These are phyloP conservation scores for Entomortierella parvispora DNA, from an alignment of 192 early-diverging fungal genomes.

Conservation along the genomic window DNA sequence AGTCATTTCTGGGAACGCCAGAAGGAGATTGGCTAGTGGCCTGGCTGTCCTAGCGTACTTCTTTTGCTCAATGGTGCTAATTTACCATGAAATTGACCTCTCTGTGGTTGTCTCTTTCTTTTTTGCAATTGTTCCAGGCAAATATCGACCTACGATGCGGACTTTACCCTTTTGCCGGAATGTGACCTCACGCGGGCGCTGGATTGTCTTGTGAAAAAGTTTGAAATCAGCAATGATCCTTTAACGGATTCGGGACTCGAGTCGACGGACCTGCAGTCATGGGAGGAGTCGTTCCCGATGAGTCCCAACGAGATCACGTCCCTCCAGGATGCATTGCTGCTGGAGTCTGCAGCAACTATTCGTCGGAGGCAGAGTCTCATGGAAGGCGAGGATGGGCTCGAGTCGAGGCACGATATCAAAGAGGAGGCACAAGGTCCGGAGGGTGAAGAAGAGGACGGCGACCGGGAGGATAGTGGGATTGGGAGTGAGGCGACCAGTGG, in stretches of 20 bases:
- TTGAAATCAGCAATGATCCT: constrained; percentile 36
- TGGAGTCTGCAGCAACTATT: constrained; percentile 14
- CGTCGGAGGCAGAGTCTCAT: constrained; percentile 23
- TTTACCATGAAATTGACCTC: neutral
- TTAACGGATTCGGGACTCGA: constrained; percentile 26
- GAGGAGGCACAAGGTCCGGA: neutral
- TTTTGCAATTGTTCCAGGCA: constrained; percentile 14
- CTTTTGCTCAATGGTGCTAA: neutral
- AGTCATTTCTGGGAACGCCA: no score
- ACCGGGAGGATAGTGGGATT: constrained; percentile 35
- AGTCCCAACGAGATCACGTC: constrained; percentile 30
- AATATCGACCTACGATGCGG: constrained; percentile 52
- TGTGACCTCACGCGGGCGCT: constrained; percentile 43
- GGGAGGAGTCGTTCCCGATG: constrained; percentile 38
- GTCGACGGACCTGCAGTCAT: constrained; percentile 27
- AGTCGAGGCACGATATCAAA: no score
- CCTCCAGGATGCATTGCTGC: constrained; percentile 40
- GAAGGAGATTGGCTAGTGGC: no score
- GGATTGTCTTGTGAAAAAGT: constrained; percentile 28
- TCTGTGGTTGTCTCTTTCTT: neutral
- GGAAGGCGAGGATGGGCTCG: neutral
- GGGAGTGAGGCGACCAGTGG: constrained; percentile 42
- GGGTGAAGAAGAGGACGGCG: neutral
- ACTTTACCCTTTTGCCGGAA: constrained; percentile 51
- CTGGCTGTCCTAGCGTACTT: neutral